A percentile compares a stretch with the other conserved stretches of the same genome.
Evolutionary conservation across 495 filamentous ascomycete species (phyloP).

Genomic region (Tuber microsphaerosporum): DNA sequence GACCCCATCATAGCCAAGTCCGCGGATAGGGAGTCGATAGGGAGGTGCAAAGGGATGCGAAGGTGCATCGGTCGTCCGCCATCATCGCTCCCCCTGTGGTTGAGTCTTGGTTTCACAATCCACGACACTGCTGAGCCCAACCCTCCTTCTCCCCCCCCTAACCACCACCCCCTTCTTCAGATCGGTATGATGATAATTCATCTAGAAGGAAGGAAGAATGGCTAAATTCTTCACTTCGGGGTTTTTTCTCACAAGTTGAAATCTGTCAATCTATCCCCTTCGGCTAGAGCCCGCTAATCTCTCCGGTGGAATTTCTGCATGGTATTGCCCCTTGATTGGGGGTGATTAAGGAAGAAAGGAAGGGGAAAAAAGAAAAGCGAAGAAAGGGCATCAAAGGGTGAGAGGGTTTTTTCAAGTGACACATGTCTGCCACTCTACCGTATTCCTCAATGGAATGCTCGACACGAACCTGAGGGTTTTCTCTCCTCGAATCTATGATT

Average conservation of each 20-base stretch:
- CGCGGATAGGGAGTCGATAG: not conserved
- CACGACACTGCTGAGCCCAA: not conserved
- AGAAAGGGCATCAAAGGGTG: not conserved
- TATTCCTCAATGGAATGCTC: not conserved
- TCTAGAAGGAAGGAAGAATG: not conserved
- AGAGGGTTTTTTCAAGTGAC: not conserved
- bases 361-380: not conserved
- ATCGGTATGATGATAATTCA: not conserved
- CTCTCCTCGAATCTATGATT: not conserved
- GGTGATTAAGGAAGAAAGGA: not conserved
- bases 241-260: not conserved
- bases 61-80: not conserved
- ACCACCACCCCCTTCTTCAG: not conserved
- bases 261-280: slow-evolving; percentile 1
- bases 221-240: not conserved
- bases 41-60: not conserved
- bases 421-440: slow-evolving; percentile 4
- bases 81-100: not conserved
- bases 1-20: not conserved
- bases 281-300: slow-evolving; percentile 2
- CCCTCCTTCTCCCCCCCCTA: not conserved
- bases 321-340: not conserved
- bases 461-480: not conserved
- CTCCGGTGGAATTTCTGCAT: slow-evolving; percentile 1
- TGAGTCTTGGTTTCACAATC: slow-evolving; percentile 4